Evolutionary conservation across 2,329 filamentous ascomycete species (phyloP), one percentile per base, ranked within the genome.

Genomic region (Nannizziopsis arthrosporioides): DNA sequence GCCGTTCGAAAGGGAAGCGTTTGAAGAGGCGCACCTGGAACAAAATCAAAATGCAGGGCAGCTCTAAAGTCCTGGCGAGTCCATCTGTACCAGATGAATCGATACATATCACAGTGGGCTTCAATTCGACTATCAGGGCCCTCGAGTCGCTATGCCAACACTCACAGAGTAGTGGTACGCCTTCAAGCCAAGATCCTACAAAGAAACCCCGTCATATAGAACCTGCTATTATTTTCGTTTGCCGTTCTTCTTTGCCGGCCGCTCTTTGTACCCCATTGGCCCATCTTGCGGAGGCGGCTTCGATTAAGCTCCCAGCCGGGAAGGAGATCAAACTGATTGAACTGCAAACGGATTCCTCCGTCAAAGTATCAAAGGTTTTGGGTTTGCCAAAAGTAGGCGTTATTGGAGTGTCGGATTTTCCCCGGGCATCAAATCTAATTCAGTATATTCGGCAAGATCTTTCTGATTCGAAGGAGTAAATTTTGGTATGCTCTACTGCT

Each of bases 241-340:
- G 52, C 18, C 47, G 51, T 30, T 55, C 50, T 41, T 51, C 45
- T 11, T 49, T 55, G 17, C 49, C 55, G 30, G 32, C 49, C 12
- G 39, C 55, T 9, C 50, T 61, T 18, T 53, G 55, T 41, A 42
- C 54, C 6, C 55, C 59, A 41, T 47, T 62, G 19, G 57, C 59
- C 7, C 49, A 55, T n/a, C 54, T 59, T 7, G 42, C 52, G 22
- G 38, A 52, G n/a, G 44, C 47, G 12, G 53, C 56, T 40, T 57
- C 51, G 14, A 44, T 44, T 3, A 40, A 32, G 17, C 17, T 47
- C 35, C 47, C 55, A 22, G 31, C 53, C 19, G 42, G 17, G 10
- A 10, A 48, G 14, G 50, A 53, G 15, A 61, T 59, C 9, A 61
- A 60, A 11, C 56, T 70, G 5, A 53, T 71, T 9, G 50, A 58